Base-by-base conservation (phyloP, 208 protist species). In the Wallacemonas collosoma region DNA sequence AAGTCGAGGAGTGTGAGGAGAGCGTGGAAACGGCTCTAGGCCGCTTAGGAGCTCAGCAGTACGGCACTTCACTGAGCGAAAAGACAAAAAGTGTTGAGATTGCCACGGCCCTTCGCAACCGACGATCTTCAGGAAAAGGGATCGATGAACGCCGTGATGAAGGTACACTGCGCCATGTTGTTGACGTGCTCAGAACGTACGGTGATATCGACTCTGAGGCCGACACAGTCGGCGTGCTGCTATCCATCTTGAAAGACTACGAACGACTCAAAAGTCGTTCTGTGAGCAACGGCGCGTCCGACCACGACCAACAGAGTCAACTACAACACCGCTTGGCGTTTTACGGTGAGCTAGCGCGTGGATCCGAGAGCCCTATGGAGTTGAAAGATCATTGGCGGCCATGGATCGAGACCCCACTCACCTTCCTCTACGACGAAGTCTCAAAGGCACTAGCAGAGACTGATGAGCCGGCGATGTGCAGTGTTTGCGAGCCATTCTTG, bases 131-230 rank as follows among this genome's bases (percentile, higher is more conserved):
- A 45, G 39, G 0, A 63, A 63, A n/a, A 17, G 44, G 7, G 57
- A 4, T 43, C 36, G 8, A 5, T 4, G 35, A 39, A n/a, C 26
- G 12, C 45, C 45, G 1, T 7, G 60, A 51, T 36, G 60, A 8
- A 8, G 5, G 14, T 17, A 14, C 35, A 17, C n/a, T 43, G 64
- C 35, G 54, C 15, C 79, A 89, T 55, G 73, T 92, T 6, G 82
- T 81, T 61, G 86, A 94, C 47, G 81, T 94, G 35, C 76, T 94
- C 26, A 84, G 82, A 48, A 63, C 58, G 11, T 88, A 88, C 47
- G 83, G 83, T 7, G 17, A 71, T 4, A 79, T 85, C 45, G n/a
- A 62, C 26, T 57, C 72, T 15, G 71, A 80, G 14, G 48, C 72
- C 2, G 77, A 82, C 41, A 74, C 79, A n/a, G 79, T 82, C 2